These are phyloP conservation scores for Amphibolis antarctica DNA, from an alignment of 106 monocot species.

Conservation along the genomic window DNA sequence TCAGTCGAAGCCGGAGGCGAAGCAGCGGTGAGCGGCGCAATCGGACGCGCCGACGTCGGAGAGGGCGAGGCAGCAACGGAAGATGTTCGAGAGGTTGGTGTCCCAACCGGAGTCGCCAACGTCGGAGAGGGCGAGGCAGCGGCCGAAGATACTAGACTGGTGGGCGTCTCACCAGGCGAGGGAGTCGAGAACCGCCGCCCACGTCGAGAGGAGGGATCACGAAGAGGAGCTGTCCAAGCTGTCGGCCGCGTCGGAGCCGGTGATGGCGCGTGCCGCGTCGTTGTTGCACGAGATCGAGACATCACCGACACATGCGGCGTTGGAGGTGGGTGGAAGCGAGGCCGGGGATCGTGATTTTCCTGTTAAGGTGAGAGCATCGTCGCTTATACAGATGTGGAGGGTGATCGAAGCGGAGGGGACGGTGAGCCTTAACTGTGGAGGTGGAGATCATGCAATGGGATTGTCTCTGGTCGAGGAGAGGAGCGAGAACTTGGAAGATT, in stretches of 20 bases:
- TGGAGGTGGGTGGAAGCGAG: not conserved
- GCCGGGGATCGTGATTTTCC: conserved; percentile 7
- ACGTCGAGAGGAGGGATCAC: not conserved
- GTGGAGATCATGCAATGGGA: not conserved
- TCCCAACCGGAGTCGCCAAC: not conserved
- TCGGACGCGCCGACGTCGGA: too few relatives aligned
- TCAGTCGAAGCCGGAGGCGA: too few relatives aligned
- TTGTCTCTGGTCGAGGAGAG: conserved; percentile 9
- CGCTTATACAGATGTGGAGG: conserved; percentile 87
- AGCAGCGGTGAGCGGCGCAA: too few relatives aligned
- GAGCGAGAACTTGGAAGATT: conserved; percentile 12
- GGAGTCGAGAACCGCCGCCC: too few relatives aligned
- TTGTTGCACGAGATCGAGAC: conserved; percentile 23
- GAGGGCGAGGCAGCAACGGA: too few relatives aligned
- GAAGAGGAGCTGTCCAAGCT: conserved; percentile 56
- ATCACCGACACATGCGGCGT: not conserved
- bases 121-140: too few relatives aligned
- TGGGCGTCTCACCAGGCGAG: too few relatives aligned
- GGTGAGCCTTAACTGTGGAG: too few relatives aligned
- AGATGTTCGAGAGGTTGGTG: too few relatives aligned
- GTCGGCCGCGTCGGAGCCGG: conserved; percentile 28
- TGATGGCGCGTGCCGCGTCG: conserved; percentile 36
- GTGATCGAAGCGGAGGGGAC: conserved; percentile 77
- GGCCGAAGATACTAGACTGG: too few relatives aligned
- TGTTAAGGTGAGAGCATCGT: conserved; percentile 48